Evolutionary conservation across 108 stramenopile genomes (phyloP), one percentile per base, ranked within the genome.

Genomic region (Chaetoceros tenuissimus): DNA sequence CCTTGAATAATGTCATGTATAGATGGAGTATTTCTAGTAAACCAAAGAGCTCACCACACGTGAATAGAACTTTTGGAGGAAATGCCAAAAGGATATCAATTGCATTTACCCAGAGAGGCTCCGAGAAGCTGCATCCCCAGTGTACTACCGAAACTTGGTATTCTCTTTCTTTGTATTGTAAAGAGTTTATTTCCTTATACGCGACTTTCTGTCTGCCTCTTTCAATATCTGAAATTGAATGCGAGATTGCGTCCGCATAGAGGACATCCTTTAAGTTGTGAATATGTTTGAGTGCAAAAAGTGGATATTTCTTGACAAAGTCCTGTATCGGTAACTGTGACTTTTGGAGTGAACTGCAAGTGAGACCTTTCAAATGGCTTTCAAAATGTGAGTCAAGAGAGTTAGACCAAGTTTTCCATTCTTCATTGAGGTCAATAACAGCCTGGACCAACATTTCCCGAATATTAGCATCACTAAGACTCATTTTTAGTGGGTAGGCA

Each of bases 91-190:
- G 2, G 22, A 81, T 48, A 40, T 87, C 80, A 5, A 87, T 60
- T 21, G 81, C 51, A 0, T 74, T 63, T 1, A 60, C 48, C 86
- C 86, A 87, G 5, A 78, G 23, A 20, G 62, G 51, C 57, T 83
- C 82, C 17, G 63, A 81, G 47, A 68, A 87, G 53, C 63, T 63
- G 65, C 68, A 81, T 3, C 86, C 86, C 86, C 86, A 87, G 46
- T 75, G 73, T 20, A 55, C 46, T 26, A 81, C 60, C 8, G 24
- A 46, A 8, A 83, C 70, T 59, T 71, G 70, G 29, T 81, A 50
- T 26, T 22, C 20, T 26, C 54, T 52, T 0, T 51, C 62, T 13
- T 54, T 53, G 5, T 71, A 29, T 25, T 55, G 46, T 8, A 75
- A 80, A 3, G 52, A 21, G 24, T 54, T 53, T 2, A 68, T 57